Evolutionary conservation across 345 rosid species (phyloP), one percentile per base, ranked within the genome.

Genomic region (Eucalyptus tenuipes): DNA sequence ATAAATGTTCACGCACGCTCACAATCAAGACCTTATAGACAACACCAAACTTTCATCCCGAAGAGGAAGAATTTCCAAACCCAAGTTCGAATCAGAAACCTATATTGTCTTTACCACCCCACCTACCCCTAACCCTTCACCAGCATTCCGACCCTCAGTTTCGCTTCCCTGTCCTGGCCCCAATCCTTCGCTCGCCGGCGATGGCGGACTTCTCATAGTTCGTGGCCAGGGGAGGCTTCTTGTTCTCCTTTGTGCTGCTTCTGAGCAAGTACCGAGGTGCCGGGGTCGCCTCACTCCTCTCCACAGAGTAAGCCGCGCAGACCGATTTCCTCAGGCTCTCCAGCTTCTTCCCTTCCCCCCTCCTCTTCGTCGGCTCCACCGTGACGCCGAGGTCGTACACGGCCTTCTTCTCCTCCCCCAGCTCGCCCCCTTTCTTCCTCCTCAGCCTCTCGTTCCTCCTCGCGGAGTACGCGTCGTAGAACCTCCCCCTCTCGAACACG

Each of bases 391-490:
- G 94, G 86, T 90, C 89, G 75, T 93, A 91, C 31, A 92, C 92
- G 14, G 90, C 87, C 92, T 90, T 91, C 85, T 87, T 91, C 49
- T 89, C 91, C 33, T 68, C 88, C 40, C 81, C 90, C 0, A 50
- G 61, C 33, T 87, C 97, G 16, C 88, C 96, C 25, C 92, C 89
- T 88, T 88, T 94, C 93, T 94, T 98, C 91, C 95, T 92, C 91
- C 79, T 95, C 92, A 98, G 92, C 91, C 95, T 88, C 93, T 98
- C 99, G 88, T 95, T 96, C 90, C 99, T 95, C 90, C 94, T 92
- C 3, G 97, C 99, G 0, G 98, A 91, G 88, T 98, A 98, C 91
- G 91, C 95, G 5, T 96, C 99, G 55, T 98, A 98, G 55, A 95
- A 95, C 89, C 95, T 95, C 42, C 99, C 99, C 87, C 99, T 95